phyloP scores from a whole-genome alignment of 495 filamentous ascomycete genomes.

The Neurospora tetrasperma region DNA sequence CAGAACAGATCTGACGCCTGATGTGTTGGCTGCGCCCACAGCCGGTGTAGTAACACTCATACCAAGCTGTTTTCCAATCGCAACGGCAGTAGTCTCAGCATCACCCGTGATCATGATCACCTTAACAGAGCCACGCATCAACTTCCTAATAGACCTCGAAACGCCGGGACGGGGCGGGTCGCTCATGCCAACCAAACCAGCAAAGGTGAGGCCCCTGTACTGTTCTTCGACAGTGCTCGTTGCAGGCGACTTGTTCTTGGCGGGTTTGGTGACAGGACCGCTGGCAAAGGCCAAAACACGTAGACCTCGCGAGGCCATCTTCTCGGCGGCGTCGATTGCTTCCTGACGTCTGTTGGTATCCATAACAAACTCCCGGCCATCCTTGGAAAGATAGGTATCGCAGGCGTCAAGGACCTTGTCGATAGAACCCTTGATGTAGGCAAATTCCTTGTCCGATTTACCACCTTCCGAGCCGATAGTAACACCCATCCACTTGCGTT shows the following conservation, averaged over 20 bases:
- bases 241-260: constrained; percentile 30
- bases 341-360: constrained; percentile 66
- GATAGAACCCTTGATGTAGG: constrained; percentile 90
- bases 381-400: constrained; percentile 79
- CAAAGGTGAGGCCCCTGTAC: constrained; percentile 78
- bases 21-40: constrained; percentile 32
- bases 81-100: constrained; percentile 84
- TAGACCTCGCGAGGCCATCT: constrained; percentile 87
- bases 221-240: constrained; percentile 52
- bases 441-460: constrained; percentile 52
- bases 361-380: constrained; percentile 78
- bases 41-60: constrained; percentile 57
- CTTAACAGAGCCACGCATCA: constrained; percentile 89
- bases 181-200: constrained; percentile 91
- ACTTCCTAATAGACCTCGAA: constrained; percentile 73
- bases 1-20: constrained; percentile 59
- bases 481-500: constrained; percentile 98
- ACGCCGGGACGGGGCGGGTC: constrained; percentile 88
- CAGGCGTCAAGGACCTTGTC: constrained; percentile 80
- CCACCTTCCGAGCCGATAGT: constrained; percentile 55
- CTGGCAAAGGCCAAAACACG: constrained; percentile 88
- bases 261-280: constrained; percentile 41
- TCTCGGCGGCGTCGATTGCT: constrained; percentile 70
- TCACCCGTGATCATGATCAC: constrained; percentile 99
- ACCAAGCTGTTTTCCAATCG: constrained; percentile 84